Conservation (phyloP, 139 green algal genomes). For the Chlorella vulgaris region DNA sequence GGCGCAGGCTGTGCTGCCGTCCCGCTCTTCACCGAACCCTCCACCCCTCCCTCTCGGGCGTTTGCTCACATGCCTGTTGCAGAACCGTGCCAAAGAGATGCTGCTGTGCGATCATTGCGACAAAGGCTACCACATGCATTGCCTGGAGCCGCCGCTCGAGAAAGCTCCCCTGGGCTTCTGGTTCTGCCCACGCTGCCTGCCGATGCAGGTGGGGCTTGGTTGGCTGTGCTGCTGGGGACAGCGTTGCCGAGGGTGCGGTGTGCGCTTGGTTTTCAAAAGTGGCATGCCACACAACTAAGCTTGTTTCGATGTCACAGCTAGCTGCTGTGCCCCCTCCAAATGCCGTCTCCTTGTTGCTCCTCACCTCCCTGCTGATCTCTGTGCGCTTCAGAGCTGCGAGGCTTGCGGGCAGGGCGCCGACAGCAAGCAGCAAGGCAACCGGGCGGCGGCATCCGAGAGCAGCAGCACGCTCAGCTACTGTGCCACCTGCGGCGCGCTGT, state of each 20-base stretch:
- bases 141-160: constrained; percentile 49
- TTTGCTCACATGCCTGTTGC: background rate
- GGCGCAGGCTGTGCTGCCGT: background rate
- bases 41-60: background rate
- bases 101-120: constrained; percentile 62
- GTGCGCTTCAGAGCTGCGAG: constrained; percentile 15
- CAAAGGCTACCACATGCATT: constrained; percentile 55
- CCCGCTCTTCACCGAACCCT: background rate
- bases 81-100: constrained; percentile 32
- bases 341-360: too few relatives aligned
- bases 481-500: constrained; percentile 26
- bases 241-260: background rate
- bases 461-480: constrained; percentile 36
- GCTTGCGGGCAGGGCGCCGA: constrained; percentile 9
- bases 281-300: background rate
- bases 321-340: too few relatives aligned
- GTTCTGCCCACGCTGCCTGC: constrained; percentile 35
- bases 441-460: background rate
- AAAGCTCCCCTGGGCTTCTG: constrained; percentile 39
- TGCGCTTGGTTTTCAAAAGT: too few relatives aligned
- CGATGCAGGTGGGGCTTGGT: background rate
- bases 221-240: background rate
- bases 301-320: too few relatives aligned
- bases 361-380: too few relatives aligned
- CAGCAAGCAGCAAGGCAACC: background rate